A percentile compares a stretch with the other conserved stretches of the same genome.
Conservation (phyloP, 225 moss, liverwort and hornwort species). For the Bryoerythrophyllum caledonicum region DNA sequence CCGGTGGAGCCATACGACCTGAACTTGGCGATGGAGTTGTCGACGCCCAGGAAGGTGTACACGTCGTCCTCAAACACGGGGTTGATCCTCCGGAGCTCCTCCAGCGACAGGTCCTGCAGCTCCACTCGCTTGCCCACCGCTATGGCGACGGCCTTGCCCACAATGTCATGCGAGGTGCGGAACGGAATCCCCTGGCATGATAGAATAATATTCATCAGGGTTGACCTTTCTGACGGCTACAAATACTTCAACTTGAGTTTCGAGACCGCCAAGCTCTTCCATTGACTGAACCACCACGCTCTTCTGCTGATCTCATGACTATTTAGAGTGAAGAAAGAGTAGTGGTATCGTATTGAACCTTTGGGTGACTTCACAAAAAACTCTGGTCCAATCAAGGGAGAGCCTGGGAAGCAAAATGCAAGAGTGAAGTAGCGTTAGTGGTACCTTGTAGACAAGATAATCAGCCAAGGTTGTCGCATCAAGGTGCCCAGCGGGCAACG, state of each 20-base stretch:
- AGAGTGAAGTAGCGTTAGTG: neutral
- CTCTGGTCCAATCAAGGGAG: neutral
- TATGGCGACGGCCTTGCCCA: conserved; percentile 86
- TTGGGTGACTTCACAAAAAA: too few relatives aligned
- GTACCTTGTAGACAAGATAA: conserved; percentile 96
- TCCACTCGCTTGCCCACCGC: conserved; percentile 74
- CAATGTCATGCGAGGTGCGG: conserved; percentile 96
- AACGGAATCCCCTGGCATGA: conserved; percentile 84
- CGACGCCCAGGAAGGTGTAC: conserved; percentile 84
- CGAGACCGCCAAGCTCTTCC: too few relatives aligned
- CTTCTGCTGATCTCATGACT: too few relatives aligned
- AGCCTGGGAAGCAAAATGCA: neutral
- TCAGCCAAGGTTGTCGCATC: conserved; percentile 99
- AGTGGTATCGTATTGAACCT: too few relatives aligned
- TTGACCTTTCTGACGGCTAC: too few relatives aligned
- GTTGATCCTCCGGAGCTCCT: conserved; percentile 68
- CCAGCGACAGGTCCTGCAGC: conserved; percentile 69
- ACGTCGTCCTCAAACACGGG: conserved; percentile 78
- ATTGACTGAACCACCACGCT: too few relatives aligned
- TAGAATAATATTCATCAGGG: too few relatives aligned
- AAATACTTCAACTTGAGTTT: too few relatives aligned
- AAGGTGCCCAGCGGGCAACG: conserved; percentile 85
- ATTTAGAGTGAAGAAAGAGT: too few relatives aligned
- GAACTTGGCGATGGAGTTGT: conserved; percentile 89
- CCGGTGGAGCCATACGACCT: conserved; percentile 91